These are phyloP conservation scores for Kluyveromyces marxianus DNA, from an alignment of 1,139 yeast species.

Conservation along the genomic window DNA sequence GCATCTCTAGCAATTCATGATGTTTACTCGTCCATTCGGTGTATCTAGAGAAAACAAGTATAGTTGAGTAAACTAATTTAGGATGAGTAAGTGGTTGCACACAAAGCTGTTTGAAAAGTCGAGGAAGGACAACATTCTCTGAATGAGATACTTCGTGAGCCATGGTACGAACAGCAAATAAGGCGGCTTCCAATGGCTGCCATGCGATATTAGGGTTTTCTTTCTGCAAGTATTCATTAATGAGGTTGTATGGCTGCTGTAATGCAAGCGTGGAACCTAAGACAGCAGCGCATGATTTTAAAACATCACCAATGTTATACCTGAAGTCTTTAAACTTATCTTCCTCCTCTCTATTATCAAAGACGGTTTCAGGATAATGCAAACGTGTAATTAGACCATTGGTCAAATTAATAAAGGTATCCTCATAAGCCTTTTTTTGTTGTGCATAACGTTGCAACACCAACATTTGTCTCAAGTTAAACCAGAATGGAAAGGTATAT, in stretches of 20 bases:
- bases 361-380: conserved; percentile 56
- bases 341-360: conserved; percentile 54
- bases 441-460: conserved; percentile 55
- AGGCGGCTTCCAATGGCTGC: conserved; percentile 88
- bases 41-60: conserved; percentile 86
- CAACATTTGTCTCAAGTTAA: conserved; percentile 63
- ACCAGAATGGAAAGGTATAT: conserved; percentile 92
- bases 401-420: conserved; percentile 56
- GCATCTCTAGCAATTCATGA: conserved; percentile 74
- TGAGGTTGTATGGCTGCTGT: conserved; percentile 31
- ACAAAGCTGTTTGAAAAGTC: conserved; percentile 47
- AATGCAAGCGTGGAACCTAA: conserved; percentile 72
- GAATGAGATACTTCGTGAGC: conserved; percentile 76
- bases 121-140: conserved; percentile 68
- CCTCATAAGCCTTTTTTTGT: conserved; percentile 50
- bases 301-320: conserved; percentile 93
- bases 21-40: conserved; percentile 92
- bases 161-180: conserved; percentile 88
- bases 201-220: conserved; percentile 34
- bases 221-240: conserved; percentile 21
- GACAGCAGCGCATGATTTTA: conserved; percentile 90
- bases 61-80: conserved; percentile 84
- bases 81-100: conserved; percentile 69
- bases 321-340: conserved; percentile 91
- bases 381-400: conserved; percentile 64